These are phyloP conservation scores for Mycena galopus DNA, from an alignment of 768 basidiomycete species.

Conservation along the genomic window DNA sequence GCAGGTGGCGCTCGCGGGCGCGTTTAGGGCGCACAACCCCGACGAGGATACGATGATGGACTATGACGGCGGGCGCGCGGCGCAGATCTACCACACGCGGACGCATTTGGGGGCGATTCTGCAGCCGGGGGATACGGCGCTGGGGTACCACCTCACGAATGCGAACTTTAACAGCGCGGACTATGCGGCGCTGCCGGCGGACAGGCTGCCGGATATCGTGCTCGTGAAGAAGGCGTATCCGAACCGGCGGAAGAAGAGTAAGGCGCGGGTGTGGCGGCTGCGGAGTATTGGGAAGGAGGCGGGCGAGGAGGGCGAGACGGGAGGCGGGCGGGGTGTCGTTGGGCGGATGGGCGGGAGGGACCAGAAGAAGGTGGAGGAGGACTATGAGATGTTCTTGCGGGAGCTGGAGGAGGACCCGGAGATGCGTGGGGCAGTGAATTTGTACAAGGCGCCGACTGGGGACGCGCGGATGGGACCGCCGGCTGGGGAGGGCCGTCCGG, in stretches of 20 bases:
- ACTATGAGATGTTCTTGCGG: conserved; percentile 95
- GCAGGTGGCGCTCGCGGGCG: conserved; percentile 89
- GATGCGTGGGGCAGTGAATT: conserved; percentile 86
- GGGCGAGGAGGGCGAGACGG: conserved; percentile 87
- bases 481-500: conserved; percentile 49
- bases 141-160: conserved; percentile 91
- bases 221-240: conserved; percentile 97
- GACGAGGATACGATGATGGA: conserved; percentile 69
- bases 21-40: conserved; percentile 63
- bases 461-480: conserved; percentile 68
- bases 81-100: conserved; percentile 93
- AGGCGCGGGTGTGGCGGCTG: conserved; percentile 87
- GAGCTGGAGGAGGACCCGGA: conserved; percentile 97
- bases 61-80: conserved; percentile 66
- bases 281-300: conserved; percentile 94
- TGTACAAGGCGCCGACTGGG: conserved; percentile 75
- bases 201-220: conserved; percentile 89
- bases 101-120: conserved; percentile 93
- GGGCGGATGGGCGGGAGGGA: conserved; percentile 92
- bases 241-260: conserved; percentile 91
- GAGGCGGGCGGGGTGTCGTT: conserved; percentile 85
- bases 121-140: conserved; percentile 93
- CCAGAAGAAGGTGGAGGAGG: conserved; percentile 93
- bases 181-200: conserved; percentile 74
- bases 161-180: conserved; percentile 94